Evolutionary conservation across 164 flowering plant genomes (phyloP), one percentile per base, ranked within the genome.

Genomic region (Saururus chinensis): DNA sequence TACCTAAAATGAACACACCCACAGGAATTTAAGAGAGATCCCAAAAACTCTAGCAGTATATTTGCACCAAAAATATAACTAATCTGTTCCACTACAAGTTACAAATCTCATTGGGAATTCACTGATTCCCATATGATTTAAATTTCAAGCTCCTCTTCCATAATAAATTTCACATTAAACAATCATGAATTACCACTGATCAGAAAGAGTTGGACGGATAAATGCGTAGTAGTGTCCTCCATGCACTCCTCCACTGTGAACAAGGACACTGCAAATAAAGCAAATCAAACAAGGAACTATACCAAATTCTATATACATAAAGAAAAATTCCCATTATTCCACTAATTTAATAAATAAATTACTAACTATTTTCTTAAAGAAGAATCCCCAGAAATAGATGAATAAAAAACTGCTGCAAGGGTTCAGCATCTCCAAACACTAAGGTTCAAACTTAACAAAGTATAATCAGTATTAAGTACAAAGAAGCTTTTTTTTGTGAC

Each of bases 181-280:
- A 30, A 30, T 30, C 37, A 30, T 30, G 37, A 30, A 30, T 30
- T 70, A 77, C 81, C 81, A 77, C 17, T 75, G 76, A 59, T 75
- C 81, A 30, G 81, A 68, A 54, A 77, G 74, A 19, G 79, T 77
- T 11, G 81, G 81, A 74, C 81, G 66, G 56, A 77, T 77, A 66
- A 75, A 77, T 64, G 79, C 81, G 62, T 77, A 75, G 66, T 77
- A 77, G 61, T 77, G 81, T 51, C 81, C 81, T 60, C 81, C 79
- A 66, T 77, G 81, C 58, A 77, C 81, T 53, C 81, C 81, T 9
- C 81, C 81, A 68, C 81, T 77, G 53, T 77, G 81, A 70, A 77
- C 81, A 56, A 77, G 74, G 55, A 77, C 81, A 68, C 81, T 77
- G 79, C 73, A 68, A 68, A 72, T 8, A 64, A 59, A 54, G 20